Conservation (phyloP, 1,284 basidiomycete genomes). For the Puccinia hordei region DNA sequence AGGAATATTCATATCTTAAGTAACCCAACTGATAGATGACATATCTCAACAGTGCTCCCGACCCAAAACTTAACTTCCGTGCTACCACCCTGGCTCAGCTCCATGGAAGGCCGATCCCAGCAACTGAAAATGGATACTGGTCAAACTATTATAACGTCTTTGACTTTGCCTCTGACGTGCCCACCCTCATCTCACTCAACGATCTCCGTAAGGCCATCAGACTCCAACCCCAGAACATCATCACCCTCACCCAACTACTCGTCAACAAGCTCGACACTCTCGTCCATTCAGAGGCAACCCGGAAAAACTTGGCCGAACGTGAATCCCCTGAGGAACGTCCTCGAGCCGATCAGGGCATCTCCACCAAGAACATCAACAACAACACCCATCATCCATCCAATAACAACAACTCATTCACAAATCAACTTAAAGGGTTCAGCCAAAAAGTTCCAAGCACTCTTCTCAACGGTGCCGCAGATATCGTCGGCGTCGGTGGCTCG, state of each 20-base stretch:
- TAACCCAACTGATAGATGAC: too few relatives aligned
- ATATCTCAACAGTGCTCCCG: constrained; percentile 33
- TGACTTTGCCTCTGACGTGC: constrained; percentile 41
- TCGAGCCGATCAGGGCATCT: neutral
- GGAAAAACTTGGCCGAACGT: constrained; percentile 3
- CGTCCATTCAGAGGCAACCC: constrained; percentile 21
- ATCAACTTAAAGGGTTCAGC: constrained; percentile 38
- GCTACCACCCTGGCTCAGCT: constrained; percentile 34
- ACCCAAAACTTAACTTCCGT: constrained; percentile 46
- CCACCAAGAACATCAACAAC: neutral
- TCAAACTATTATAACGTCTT: constrained; percentile 46
- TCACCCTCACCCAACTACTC: constrained; percentile 32
- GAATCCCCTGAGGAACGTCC: constrained; percentile 4
- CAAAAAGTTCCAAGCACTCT: constrained; percentile 38
- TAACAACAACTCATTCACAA: constrained; percentile 16
- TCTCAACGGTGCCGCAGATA: constrained; percentile 30
- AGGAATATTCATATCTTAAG: too few relatives aligned
- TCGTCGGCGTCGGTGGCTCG: constrained; percentile 39
- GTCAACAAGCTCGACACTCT: constrained; percentile 22
- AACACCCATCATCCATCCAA: neutral
- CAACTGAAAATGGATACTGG: constrained; percentile 15
- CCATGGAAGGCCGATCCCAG: constrained; percentile 16
- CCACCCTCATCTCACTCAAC: constrained; percentile 35
- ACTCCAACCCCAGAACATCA: constrained; percentile 27
- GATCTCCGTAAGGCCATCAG: constrained; percentile 38